Evolutionary conservation across 805 yeast species (phyloP), one percentile per base, ranked within the genome.

Genomic region (Yarrowia hollandica): DNA sequence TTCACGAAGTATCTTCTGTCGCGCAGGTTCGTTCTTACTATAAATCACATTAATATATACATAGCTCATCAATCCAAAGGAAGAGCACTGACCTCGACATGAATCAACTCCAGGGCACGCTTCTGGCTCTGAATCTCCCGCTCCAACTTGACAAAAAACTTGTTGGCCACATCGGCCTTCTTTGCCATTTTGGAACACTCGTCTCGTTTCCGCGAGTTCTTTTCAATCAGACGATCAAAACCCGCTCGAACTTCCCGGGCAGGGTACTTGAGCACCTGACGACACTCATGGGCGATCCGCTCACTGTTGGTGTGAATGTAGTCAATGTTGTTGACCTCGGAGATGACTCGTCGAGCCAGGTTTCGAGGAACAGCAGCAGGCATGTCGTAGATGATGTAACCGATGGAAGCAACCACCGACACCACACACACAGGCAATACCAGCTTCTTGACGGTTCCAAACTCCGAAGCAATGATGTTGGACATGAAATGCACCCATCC

Each of bases 351-450:
- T 48, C 79, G 76, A 0, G 94, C 90, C 61, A 90, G 79, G 60
- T 90, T 90, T 64, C 90, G 77, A 16, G 96, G 95, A 65, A 89
- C 82, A 0, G 97, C 96, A 65, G 86, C 82, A 2, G 97, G 97
- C 12, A 95, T 82, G 70, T 94, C 98, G 61, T 78, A 76, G 16
- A 90, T 74, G 60, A 90, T 69, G 66, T 88, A 90, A 37, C 82
- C 81, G 0, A 80, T 73, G 0, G 86, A 77, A 12, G 82, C 75
- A 1, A 82, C 78, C 5, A 81, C 73, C 0, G 79, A 78, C 8
- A 82, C 76, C 2, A 83, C 64, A 0, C 79, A 61, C 0, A 82
- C 46, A 0, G 95, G 91, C 0, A 80, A 69, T 0, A 80, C 77
- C n/a, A 85, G 68, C 41, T 75, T 76, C 60, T 73, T 77, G 9